Evolutionary conservation across 2,329 filamentous ascomycete genomes (phyloP).

Genomic region (Hypoxylon sp.): DNA sequence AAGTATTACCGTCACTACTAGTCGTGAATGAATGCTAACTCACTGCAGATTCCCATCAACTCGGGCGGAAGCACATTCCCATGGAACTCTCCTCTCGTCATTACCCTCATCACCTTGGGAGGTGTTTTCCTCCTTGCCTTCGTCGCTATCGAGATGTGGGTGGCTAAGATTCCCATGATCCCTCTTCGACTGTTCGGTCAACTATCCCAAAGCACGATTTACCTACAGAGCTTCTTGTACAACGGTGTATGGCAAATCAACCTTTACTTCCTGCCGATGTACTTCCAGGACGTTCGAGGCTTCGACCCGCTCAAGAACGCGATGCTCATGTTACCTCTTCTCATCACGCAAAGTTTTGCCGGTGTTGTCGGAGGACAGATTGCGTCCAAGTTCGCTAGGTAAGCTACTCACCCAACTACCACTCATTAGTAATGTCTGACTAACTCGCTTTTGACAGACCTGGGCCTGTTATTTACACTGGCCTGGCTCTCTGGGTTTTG

Average conservation of each 20-base stretch:
- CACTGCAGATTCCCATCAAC: conserved; percentile 37
- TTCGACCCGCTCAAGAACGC: conserved; percentile 40
- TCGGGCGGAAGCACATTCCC: conserved; percentile 38
- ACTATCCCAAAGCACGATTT: conserved; percentile 26
- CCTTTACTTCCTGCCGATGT: conserved; percentile 46
- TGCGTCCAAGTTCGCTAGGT: conserved; percentile 39
- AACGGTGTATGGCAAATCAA: conserved; percentile 60
- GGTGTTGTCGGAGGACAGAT: conserved; percentile 36
- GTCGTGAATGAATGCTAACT: background rate
- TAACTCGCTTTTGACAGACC: conserved; percentile 1
- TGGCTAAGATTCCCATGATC: conserved; percentile 37
- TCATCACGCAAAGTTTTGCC: conserved; percentile 38
- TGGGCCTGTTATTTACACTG: conserved; percentile 36
- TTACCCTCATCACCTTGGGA: conserved; percentile 28
- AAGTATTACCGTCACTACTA: background rate
- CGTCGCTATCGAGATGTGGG: conserved; percentile 26
- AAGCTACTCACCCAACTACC: conserved; percentile 3
- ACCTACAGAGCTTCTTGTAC: conserved; percentile 51
- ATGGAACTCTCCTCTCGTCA: conserved; percentile 32
- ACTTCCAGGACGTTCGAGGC: conserved; percentile 40
- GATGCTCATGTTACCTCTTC: conserved; percentile 39
- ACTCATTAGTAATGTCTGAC: background rate
- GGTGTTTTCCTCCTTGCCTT: conserved; percentile 31
- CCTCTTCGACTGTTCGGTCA: conserved; percentile 32
- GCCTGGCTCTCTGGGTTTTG: conserved; percentile 39